Percentiles rank a stretch among this genome's conserved stretches.
These are phyloP conservation scores for Ophiostoma tasmaniense DNA, from an alignment of 2,329 filamentous ascomycete genomes.

Conservation along the genomic window DNA sequence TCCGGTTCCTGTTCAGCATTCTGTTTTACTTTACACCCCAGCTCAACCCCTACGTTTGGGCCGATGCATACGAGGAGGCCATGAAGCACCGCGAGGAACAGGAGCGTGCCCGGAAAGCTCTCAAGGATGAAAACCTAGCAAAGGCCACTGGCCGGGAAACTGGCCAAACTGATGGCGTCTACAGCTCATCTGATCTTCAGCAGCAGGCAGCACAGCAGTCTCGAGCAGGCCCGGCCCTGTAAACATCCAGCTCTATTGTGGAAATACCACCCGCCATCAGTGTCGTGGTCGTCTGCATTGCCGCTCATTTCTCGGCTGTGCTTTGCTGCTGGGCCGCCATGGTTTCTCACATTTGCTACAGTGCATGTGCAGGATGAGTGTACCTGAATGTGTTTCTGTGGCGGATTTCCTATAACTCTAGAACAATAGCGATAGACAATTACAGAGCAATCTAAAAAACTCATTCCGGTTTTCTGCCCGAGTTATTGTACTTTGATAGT, in stretches of 20 bases:
- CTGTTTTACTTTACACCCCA: slow-evolving; percentile 13
- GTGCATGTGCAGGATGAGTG: background rate
- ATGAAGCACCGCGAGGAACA: background rate
- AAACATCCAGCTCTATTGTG: background rate
- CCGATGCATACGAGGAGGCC: slow-evolving; percentile 2
- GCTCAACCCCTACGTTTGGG: slow-evolving; percentile 10
- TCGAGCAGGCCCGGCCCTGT: background rate
- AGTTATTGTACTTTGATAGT: background rate
- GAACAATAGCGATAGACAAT: background rate
- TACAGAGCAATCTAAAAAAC: background rate
- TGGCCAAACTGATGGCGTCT: background rate
- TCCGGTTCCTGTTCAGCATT: background rate
- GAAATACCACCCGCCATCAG: background rate
- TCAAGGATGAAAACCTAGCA: too few species aligned
- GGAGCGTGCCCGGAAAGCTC: background rate
- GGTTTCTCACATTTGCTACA: background rate
- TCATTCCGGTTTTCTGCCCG: too few species aligned
- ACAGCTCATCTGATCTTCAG: background rate
- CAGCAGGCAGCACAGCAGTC: slow-evolving; percentile 11
- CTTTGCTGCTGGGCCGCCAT: background rate
- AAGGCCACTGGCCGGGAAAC: background rate
- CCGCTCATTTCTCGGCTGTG: too few species aligned
- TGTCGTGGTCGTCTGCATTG: too few species aligned
- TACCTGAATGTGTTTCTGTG: background rate
- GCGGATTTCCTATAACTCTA: background rate